A percentile compares a stretch with the other conserved stretches of the same genome.
Conservation (phyloP, 1,284 basidiomycete genomes). For the Fomitopsis palustris region DNA sequence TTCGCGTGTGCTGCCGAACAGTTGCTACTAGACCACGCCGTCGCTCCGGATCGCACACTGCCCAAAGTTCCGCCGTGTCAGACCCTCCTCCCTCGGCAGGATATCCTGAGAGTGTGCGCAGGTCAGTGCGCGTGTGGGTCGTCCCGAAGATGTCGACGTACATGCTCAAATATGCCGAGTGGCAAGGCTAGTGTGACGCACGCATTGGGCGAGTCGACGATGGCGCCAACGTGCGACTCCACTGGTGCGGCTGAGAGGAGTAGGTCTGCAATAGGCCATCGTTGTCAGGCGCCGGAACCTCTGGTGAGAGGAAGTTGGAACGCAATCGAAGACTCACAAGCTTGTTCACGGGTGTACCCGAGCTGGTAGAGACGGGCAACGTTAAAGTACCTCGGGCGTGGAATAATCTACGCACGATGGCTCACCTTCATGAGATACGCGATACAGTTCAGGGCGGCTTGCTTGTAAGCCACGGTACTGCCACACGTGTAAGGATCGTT, state of each 20-base stretch:
- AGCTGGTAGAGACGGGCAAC: constrained; percentile 32
- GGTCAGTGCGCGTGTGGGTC: not conserved
- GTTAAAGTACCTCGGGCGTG: constrained; percentile 3
- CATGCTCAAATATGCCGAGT: constrained; percentile 70
- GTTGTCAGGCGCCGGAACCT: not conserved
- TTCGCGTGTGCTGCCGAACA: too few species aligned
- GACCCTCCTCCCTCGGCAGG: constrained; percentile 56
- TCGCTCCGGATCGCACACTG: constrained; percentile 68
- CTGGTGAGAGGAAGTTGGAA: not conserved
- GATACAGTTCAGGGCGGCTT: constrained; percentile 75
- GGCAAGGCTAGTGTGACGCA: constrained; percentile 73
- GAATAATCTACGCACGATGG: not conserved
- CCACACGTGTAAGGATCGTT: not conserved
- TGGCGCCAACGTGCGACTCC: constrained; percentile 71
- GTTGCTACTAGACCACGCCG: constrained; percentile 39
- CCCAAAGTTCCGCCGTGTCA: constrained; percentile 54
- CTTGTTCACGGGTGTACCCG: constrained; percentile 71
- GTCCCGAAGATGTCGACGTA: constrained; percentile 27
- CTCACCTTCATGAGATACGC: constrained; percentile 69
- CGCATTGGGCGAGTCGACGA: constrained; percentile 77
- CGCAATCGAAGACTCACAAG: constrained; percentile 41
- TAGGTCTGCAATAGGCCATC: constrained; percentile 42
- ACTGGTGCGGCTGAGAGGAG: constrained; percentile 74
- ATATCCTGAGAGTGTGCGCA: constrained; percentile 44
- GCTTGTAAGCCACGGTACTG: constrained; percentile 75